Base-by-base conservation (phyloP, 2,329 filamentous ascomycete species). In the Xylaria sp. region DNA sequence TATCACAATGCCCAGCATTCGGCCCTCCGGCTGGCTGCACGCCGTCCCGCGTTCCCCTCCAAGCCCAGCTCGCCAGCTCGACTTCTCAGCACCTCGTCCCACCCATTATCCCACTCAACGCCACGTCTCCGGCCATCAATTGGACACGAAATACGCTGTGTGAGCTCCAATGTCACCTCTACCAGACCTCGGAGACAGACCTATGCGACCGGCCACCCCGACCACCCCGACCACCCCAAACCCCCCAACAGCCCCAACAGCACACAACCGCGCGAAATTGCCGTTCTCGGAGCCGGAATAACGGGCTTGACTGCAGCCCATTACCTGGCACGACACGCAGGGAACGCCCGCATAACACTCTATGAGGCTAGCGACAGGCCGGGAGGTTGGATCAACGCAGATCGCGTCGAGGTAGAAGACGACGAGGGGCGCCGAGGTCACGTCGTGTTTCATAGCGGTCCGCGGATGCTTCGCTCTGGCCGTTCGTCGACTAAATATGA, bases 311-410 rank as follows among this genome's bases (percentile, higher is more conserved):
- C 91, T 42, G 86, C 90, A 47, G 93, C 93, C 34, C 93, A 93
- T 82, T 94, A 93, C 79, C 84, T 97, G 53, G 85, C 89, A 12
- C 88, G 88, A 72, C 84, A 90, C 74, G 85, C 92, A n/a, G 88
- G 90, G 3, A 67, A 79, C 55, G 85, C 89, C 39, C 88, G 89
- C 60, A 89, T 99, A 75, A 96, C 92, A 0, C 77, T 99, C 9
- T 97, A 93, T 79, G 96, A 99, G 79, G 86, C 86, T 21, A 86
- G 84, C 32, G 78, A 86, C 24, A 85, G 89, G 21, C 79, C 95
- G 0, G 96, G 96, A 51, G 96, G 96, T 54, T 98, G 94, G 94
- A 84, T 98, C 48, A 82, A 89, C 70, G 93, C 92, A 1, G 86
- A 90, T 72, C 82, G 81, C 59, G 84, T 92, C 12, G 79, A 87